Base-by-base conservation (phyloP, 1,284 basidiomycete genomes). In the Malassezia yamatoensis region DNA sequence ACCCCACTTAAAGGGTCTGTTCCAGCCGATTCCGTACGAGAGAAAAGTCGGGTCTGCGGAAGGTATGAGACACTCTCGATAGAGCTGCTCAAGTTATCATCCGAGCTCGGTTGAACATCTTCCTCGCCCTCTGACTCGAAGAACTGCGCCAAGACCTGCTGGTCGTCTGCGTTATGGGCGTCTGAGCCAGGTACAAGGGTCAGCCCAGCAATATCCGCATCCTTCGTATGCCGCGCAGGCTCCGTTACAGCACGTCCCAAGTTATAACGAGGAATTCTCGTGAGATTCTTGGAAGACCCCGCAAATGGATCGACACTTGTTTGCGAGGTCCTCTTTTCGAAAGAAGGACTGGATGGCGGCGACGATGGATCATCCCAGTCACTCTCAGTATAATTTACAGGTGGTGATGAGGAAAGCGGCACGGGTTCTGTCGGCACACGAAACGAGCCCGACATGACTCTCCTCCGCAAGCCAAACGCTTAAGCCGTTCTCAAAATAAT, bases 1-100 rank as follows among this genome's bases (percentile, higher is more conserved):
- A 44, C 15, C 7, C 59, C 61, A 29, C 61, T 58, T 9, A 63
- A 53, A 18, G 61, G 61, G 40, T 63, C 61, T 7, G 51, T 58
- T 46, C 44, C 47, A 1, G 58, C 55, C 15, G 59, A 57, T n/a
- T 58, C 51, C 6, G 59, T 61, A 11, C 59, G 56, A 21, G 35
- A 21, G 32, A 58, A 63, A 6, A 45, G 32, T 20, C 59, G 51
- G 18, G 41, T 48, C 18, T 35, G 42, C 3, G 43, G 29, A 0
- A 38, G 46, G 13, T 38, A 21, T n/a, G 43, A 33, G n/a, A 42
- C 24, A 13, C 33, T 21, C 36, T 51, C 20, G n/a, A 7, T 29
- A 16, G 34, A 24, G 13, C 39, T 10, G 18, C 38, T 29, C 8
- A 49, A 38, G 24, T 18, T 39, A 20, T 53, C 54, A 37, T 44